phyloP scores from a whole-genome alignment of 345 rosid genomes.

The Carallia pectinifolia region DNA sequence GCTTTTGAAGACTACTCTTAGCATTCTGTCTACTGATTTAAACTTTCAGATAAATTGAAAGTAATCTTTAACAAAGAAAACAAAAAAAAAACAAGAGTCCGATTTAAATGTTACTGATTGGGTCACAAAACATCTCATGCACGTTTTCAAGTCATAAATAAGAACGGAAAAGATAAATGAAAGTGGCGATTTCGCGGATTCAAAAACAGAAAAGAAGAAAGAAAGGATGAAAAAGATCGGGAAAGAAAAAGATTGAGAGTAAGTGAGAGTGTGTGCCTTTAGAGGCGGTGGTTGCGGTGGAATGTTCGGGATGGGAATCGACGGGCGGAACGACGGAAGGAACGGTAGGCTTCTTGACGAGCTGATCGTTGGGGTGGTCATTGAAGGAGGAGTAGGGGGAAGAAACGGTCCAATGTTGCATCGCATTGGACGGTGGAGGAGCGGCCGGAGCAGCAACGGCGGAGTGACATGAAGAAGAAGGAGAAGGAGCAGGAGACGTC shows the following conservation, averaged over 20 bases:
- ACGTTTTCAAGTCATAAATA: not conserved
- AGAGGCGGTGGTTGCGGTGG: constrained; percentile 42
- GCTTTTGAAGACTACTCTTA: too few species aligned
- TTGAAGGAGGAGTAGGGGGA: constrained; percentile 1
- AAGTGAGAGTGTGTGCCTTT: constrained; percentile 44
- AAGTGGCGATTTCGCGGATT: not conserved
- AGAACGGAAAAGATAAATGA: not conserved
- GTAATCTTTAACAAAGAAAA: too few species aligned
- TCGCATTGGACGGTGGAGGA: constrained; percentile 25
- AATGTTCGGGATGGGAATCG: constrained; percentile 55
- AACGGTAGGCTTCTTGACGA: constrained; percentile 32
- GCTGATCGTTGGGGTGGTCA: constrained; percentile 32
- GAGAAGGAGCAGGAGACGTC: constrained; percentile 49
- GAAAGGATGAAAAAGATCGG: not conserved
- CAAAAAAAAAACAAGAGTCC: not conserved
- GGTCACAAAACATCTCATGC: not conserved
- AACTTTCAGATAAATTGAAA: too few species aligned
- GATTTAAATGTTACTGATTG: too few species aligned
- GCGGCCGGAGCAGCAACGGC: constrained; percentile 26
- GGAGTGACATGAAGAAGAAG: constrained; percentile 9
- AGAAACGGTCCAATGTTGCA: constrained; percentile 38
- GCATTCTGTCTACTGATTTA: too few species aligned
- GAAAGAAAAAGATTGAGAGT: not conserved
- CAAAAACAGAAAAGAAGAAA: not conserved
- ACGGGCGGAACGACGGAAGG: constrained; percentile 55